Evolutionary conservation across 2,329 filamentous ascomycete species (phyloP).

Genomic region (Chalaropsis ovoidea): DNA sequence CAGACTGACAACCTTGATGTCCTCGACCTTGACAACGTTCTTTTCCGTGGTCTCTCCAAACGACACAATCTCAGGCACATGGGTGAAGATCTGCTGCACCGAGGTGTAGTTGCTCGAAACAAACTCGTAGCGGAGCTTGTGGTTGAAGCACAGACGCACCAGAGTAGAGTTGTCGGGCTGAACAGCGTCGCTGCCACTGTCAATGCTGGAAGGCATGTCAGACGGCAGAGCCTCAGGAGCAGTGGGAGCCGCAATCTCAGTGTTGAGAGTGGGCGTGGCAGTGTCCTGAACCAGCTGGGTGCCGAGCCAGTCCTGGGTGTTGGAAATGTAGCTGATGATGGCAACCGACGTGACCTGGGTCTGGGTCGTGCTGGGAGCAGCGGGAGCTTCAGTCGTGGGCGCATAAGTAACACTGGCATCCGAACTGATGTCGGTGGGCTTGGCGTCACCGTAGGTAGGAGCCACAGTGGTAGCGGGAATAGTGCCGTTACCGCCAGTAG

Average conservation of each 20-base stretch:
- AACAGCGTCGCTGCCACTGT: constrained; percentile 49
- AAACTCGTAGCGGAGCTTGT: constrained; percentile 72
- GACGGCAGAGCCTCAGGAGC: constrained; percentile 48
- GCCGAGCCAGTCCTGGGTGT: constrained; percentile 25
- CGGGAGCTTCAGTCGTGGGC: constrained; percentile 24
- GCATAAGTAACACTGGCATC: constrained; percentile 5
- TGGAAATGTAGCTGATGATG: constrained; percentile 22
- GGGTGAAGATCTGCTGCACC: constrained; percentile 74
- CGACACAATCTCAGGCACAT: constrained; percentile 60
- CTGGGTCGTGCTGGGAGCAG: constrained; percentile 25
- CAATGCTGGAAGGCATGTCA: constrained; percentile 63
- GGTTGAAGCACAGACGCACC: constrained; percentile 78
- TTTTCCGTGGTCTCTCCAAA: constrained; percentile 38
- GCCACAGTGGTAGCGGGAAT: constrained; percentile 7
- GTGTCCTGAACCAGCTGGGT: constrained; percentile 25
- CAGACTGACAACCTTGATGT: constrained; percentile 60
- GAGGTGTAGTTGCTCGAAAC: constrained; percentile 62
- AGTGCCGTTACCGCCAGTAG: constrained; percentile 24
- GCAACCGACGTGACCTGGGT: constrained; percentile 27
- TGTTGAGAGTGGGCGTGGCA: constrained; percentile 25
- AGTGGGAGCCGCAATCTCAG: constrained; percentile 28
- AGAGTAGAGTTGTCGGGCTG: constrained; percentile 55
- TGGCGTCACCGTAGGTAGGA: neutral
- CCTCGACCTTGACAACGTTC: constrained; percentile 42
- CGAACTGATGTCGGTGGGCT: neutral